Conservation (phyloP, 805 yeast genomes). For the Starmerella bacillaris region DNA sequence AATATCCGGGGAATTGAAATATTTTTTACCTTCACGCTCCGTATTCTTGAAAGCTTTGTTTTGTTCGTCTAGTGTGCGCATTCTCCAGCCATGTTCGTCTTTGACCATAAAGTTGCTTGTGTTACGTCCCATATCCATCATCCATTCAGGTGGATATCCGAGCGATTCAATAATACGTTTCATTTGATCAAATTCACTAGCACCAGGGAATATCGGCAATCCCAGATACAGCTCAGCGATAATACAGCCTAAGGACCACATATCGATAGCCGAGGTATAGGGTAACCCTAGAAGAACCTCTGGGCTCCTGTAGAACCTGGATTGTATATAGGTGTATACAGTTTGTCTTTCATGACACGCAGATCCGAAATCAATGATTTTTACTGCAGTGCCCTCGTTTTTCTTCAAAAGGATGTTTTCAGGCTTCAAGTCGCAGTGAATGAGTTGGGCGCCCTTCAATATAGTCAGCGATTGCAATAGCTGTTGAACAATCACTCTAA, state of each 20-base stretch:
- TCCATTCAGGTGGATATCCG: constrained; percentile 82
- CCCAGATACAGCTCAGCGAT: constrained; percentile 82
- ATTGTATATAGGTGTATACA: constrained; percentile 77
- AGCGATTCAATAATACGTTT: constrained; percentile 64
- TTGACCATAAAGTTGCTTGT: constrained; percentile 50
- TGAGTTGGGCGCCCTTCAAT: constrained; percentile 63
- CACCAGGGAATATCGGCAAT: constrained; percentile 84
- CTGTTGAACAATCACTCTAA: constrained; percentile 62
- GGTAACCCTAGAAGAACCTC: constrained; percentile 86
- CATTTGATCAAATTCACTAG: constrained; percentile 82
- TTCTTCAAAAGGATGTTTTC: constrained; percentile 73
- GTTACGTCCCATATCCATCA: constrained; percentile 89
- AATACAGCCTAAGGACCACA: constrained; percentile 95
- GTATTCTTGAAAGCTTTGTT: constrained; percentile 26
- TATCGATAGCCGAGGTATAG: constrained; percentile 80
- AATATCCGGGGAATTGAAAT: constrained; percentile 49
- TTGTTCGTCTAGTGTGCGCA: constrained; percentile 37
- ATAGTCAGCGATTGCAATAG: constrained; percentile 63
- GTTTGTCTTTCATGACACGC: constrained; percentile 88
- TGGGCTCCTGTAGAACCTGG: constrained; percentile 85
- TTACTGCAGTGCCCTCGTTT: constrained; percentile 69
- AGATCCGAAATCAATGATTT: constrained; percentile 89
- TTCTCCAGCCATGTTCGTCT: constrained; percentile 24
- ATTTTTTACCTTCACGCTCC: constrained; percentile 72
- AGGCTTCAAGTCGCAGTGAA: constrained; percentile 94